Base-by-base conservation (phyloP, 768 basidiomycete species). In the Leccinum pellstonianum region DNA sequence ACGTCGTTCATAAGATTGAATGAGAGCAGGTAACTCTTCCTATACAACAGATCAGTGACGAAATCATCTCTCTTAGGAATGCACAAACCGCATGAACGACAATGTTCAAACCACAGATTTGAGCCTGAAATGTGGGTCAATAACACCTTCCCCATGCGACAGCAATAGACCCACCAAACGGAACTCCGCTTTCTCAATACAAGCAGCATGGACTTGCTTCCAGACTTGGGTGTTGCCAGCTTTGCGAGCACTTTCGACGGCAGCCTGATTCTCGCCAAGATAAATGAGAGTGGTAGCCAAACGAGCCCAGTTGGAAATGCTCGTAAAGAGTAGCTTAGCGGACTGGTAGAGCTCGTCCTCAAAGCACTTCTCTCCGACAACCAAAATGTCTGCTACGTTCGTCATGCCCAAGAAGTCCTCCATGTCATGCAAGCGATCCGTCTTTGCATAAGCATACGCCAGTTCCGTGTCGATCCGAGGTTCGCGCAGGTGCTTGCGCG, bases 151-250 rank as follows among this genome's bases (percentile, higher is more conserved):
- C 12, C 19, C 41, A 5, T 29, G 14, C 1, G 46, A 21, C 8
- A n/a, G n/a, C 49, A 60, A 25, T 31, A 46, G 10, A 75, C 81
- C 25, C 55, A 86, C 88, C 74, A 98, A 75, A 60, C 95, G 90
- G 86, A 98, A 98, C 73, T 99, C 97, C 56, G 83, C 79, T 80
- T 98, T 98, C 79, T 97, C 96, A 58, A 99, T 88, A 77, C 97
- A 99, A 43, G 97, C 97, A 23, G 94, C 91, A 66, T 98, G 96
- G 54, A 99, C 97, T 73, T 98, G 97, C 76, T 98, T 98, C 97
- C 97, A 99, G n/a, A 98, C 97, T 77, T 98, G 96, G 5, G 97
- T 99, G 70, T 98, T 98, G 11, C 97, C 97, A 14, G 97, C 97
- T 74, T 99, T 99, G 57, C 97, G 83, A n/a, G 97, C 97, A 64